phyloP scores from a whole-genome alignment of 495 filamentous ascomycete genomes.

The Penicillium ucsense region DNA sequence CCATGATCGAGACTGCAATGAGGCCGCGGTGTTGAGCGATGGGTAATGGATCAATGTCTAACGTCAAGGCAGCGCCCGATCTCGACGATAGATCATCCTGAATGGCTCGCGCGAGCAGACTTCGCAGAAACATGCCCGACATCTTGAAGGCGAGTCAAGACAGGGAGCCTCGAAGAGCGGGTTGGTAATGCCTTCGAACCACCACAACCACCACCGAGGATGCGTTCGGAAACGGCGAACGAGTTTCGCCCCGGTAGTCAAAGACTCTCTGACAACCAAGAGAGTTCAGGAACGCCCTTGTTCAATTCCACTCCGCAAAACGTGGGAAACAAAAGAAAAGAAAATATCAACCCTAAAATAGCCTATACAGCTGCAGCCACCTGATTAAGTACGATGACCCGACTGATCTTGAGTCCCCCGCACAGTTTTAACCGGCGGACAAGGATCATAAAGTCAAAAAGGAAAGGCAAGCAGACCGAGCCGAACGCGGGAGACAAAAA shows the following conservation, averaged over 20 bases:
- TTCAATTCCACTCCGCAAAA: too few species aligned
- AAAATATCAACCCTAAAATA: too few species aligned
- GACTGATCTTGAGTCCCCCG: neutral
- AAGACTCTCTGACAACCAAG: too few species aligned
- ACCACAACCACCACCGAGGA: neutral
- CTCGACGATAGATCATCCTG: conserved; percentile 15
- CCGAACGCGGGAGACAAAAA: neutral
- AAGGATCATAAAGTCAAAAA: neutral
- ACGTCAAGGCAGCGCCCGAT: conserved; percentile 3
- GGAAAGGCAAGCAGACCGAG: neutral
- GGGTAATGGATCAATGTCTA: conserved; percentile 40
- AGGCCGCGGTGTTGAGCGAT: conserved; percentile 39
- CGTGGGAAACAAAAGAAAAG: too few species aligned
- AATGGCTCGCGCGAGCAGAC: conserved; percentile 9
- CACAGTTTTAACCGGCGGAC: neutral
- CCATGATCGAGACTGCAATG: conserved; percentile 47
- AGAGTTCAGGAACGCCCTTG: too few species aligned
- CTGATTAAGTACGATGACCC: neutral
- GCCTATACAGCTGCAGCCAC: neutral
- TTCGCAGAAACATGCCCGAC: conserved; percentile 15
- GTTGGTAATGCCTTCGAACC: neutral
- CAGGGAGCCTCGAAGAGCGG: neutral
- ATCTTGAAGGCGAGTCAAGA: conserved; percentile 9
- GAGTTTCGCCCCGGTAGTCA: neutral
- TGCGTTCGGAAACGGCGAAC: neutral